Base-by-base conservation (phyloP, 169 alveolate species). In the Plasmodium fragile region DNA sequence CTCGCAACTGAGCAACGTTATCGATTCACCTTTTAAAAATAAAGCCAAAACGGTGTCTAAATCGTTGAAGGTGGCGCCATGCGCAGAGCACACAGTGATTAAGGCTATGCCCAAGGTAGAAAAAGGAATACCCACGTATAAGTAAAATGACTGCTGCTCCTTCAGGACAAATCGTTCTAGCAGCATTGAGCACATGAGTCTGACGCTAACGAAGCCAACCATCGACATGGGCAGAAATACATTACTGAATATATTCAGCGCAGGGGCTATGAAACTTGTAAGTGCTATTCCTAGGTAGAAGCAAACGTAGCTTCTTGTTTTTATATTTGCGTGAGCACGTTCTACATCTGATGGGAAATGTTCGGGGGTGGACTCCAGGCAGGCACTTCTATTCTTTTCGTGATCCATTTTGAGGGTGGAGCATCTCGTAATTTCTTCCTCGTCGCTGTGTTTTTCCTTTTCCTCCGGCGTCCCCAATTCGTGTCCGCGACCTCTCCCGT, bases 181-280 rank as follows among this genome's bases (percentile, higher is more conserved):
- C 69, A 82, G 72, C 16, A 65, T 7, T 43, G 92, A 82, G 71
- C 81, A 82, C 16, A 82, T 82, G 49, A 82, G 78, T 53, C 92
- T 28, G 16, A 82, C 30, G 71, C 92, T 82, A 25, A 82, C 92
- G 41, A 82, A 82, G n/a, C 92, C 92, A 16, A 82, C 92, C 92
- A 82, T 82, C 3, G 92, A 82, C 25, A 79, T 75, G 13, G 92
- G 92, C 5, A 82, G 65, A 34, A 36, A 36, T 7, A 59, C 22
- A 36, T 82, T 82, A 22, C 81, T 82, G 70, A 82, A 82, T 34
- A 82, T 53, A 43, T 82, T 82, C 13, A 82, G 45, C 3, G 81
- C 78, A 43, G 92, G 92, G 36, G 92, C 92, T 4, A 82, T 49
- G 6, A 69, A 36, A n/a, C 81, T 82, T 82, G 92, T 82, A 6